Evolutionary conservation across 108 stramenopile genomes (phyloP), one percentile per base, ranked within the genome.

Genomic region (Nitzschia inconspicua): DNA sequence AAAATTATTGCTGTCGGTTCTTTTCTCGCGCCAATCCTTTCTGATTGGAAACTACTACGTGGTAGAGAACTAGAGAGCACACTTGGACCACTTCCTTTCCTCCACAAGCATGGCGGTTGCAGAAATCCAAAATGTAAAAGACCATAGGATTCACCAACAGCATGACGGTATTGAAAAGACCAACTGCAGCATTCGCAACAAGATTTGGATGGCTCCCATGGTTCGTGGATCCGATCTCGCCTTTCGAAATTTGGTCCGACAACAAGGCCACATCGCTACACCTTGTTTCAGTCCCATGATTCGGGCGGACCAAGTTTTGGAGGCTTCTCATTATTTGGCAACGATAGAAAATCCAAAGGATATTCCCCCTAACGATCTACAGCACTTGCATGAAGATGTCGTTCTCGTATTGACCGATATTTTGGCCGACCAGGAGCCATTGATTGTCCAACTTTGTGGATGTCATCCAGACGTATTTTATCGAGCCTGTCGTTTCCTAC

Each of bases 131-230:
- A n/a, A n/a, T n/a, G n/a, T n/a, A n/a, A n/a, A n/a, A n/a, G n/a
- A n/a, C n/a, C n/a, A n/a, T n/a, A n/a, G n/a, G n/a, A n/a, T n/a
- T n/a, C n/a, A n/a, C n/a, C n/a, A n/a, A n/a, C n/a, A n/a, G n/a
- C n/a, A n/a, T n/a, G n/a, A n/a, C n/a, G n/a, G n/a, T n/a, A n/a
- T n/a, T n/a, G n/a, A n/a, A n/a, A n/a, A n/a, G n/a, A n/a, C n/a
- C n/a, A n/a, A n/a, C n/a, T n/a, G n/a, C n/a, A n/a, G n/a, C n/a
- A n/a, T n/a, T n/a, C n/a, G n/a, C n/a, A n/a, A n/a, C n/a, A n/a
- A n/a, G n/a, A n/a, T n/a, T n/a, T n/a, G n/a, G n/a, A n/a, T 84
- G 28, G 73, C 79, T 8, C 83, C 83, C 29, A 84, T 84, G 83
- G 83, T 84, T 6, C 66, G 83, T 9, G 83, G 79, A 34, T 78